Evolutionary conservation across 1,284 basidiomycete genomes (phyloP), one percentile per base, ranked within the genome.

Genomic region (Hemileia vastatrix): DNA sequence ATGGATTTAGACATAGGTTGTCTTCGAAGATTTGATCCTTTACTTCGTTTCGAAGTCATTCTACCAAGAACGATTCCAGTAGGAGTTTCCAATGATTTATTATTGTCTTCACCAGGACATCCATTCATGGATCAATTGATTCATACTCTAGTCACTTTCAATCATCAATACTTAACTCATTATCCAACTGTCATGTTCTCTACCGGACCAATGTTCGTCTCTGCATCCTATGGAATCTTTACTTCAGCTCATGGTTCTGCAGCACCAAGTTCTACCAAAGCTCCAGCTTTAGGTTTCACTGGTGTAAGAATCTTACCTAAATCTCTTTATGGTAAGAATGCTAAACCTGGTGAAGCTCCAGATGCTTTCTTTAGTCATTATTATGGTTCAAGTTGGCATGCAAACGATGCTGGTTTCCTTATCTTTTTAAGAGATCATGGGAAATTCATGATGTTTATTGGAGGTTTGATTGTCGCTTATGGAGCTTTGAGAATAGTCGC

Each of bases 141-240:
- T 69, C 86, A 94, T 78, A 90, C 70, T 57, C 44, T 66, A 5
- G 27, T 9, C 3, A 27, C 48, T 18, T 63, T 57, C 55, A 33
- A 57, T 56, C 48, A 63, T 43, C 33, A 72, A 19, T 60, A 60
- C 19, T 85, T 71, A 86, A 85, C 18, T 98, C 94, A 76, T 88
- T 97, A 98, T 72, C 94, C 95, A 33, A 98, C 94, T 40, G 94
- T 98, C 79, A 98, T 98, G 94, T 98, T 98, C 79, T 91, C 90
- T 54, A 98, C 95, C 0, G 94, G 94, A 1, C 80, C 78, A 36
- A 79, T 78, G 78, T 75, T 74, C 64, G 67, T 76, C 40, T 73
- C 71, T 13, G 74, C 74, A 4, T 66, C 69, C n/a, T 74, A 72
- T 58, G 68, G 71, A 9, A 56, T 70, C 15, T 74, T 72, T 56